A percentile compares a stretch with the other conserved stretches of the same genome.
Conservation (phyloP, 75 land plant species). For the Sequoiadendron giganteum region DNA sequence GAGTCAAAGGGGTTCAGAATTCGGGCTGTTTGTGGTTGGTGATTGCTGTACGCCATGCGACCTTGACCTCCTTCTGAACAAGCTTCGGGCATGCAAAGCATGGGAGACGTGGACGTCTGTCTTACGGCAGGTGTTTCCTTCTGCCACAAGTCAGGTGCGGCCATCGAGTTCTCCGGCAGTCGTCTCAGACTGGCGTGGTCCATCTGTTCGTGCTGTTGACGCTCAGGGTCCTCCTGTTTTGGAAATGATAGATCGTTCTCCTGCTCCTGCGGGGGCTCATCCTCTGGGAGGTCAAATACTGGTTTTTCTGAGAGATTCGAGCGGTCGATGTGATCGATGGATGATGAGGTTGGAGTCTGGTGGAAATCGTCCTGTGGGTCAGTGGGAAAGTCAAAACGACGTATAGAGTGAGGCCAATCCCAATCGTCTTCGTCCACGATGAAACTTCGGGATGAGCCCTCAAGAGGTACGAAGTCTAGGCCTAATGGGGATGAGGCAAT, state of each 20-base stretch:
- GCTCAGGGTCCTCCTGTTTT: neutral
- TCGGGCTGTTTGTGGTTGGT: neutral
- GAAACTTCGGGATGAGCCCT: conserved; percentile 20
- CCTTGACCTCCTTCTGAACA: neutral
- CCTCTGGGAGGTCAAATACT: neutral
- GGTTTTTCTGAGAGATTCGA: neutral
- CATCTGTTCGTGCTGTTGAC: neutral
- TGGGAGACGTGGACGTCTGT: neutral
- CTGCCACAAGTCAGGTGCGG: neutral
- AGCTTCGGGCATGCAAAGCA: neutral
- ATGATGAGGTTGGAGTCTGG: neutral
- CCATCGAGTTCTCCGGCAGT: neutral
- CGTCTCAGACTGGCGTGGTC: neutral
- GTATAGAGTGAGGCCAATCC: neutral
- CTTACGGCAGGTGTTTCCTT: neutral
- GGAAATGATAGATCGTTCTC: neutral
- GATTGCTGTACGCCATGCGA: neutral
- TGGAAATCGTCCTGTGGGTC: neutral
- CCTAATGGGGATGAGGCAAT: conserved; percentile 7
- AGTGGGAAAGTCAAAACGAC: neutral
- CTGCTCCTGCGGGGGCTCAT: neutral
- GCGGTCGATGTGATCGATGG: neutral
- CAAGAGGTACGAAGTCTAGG: neutral
- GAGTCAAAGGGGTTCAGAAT: neutral
- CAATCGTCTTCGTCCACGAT: neutral